Evolutionary conservation across 495 filamentous ascomycete species (phyloP).

Genomic region (Penicillium argentinense): DNA sequence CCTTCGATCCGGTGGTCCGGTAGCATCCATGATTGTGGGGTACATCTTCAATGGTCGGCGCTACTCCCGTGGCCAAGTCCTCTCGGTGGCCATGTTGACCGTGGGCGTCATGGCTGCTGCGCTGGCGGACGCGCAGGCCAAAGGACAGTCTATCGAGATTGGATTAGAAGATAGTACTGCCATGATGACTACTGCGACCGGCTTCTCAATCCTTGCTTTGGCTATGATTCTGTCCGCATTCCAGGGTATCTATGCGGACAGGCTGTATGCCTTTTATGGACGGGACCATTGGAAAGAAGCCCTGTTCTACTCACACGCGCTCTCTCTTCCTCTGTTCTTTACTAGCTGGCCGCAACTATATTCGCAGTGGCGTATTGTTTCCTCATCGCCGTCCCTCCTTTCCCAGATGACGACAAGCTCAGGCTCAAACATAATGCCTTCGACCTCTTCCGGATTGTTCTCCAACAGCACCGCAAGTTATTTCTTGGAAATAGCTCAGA

Average conservation of each 20-base stretch:
- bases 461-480: constrained; percentile 9
- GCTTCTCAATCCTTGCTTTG: constrained; percentile 79
- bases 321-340: constrained; percentile 70
- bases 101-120: constrained; percentile 83
- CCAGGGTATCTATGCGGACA: constrained; percentile 92
- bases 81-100: constrained; percentile 78
- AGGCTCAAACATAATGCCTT: neutral
- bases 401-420: too few relatives aligned
- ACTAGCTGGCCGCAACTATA: constrained; percentile 46
- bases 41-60: constrained; percentile 74
- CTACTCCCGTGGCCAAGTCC: constrained; percentile 77
- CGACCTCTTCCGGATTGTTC: neutral
- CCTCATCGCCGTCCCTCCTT: constrained; percentile 43
- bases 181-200: constrained; percentile 57
- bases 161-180: constrained; percentile 13
- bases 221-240: constrained; percentile 89
- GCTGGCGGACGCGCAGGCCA: constrained; percentile 80
- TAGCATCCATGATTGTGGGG: constrained; percentile 88
- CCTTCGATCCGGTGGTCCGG: constrained; percentile 88
- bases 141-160: constrained; percentile 53
- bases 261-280: constrained; percentile 80
- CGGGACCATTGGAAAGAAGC: constrained; percentile 89
- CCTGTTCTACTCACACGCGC: constrained; percentile 86
- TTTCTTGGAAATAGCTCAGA: constrained; percentile 9
- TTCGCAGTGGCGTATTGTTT: constrained; percentile 49